Conservation (phyloP, 2,329 filamentous ascomycete genomes). For the Alternaria rosae region DNA sequence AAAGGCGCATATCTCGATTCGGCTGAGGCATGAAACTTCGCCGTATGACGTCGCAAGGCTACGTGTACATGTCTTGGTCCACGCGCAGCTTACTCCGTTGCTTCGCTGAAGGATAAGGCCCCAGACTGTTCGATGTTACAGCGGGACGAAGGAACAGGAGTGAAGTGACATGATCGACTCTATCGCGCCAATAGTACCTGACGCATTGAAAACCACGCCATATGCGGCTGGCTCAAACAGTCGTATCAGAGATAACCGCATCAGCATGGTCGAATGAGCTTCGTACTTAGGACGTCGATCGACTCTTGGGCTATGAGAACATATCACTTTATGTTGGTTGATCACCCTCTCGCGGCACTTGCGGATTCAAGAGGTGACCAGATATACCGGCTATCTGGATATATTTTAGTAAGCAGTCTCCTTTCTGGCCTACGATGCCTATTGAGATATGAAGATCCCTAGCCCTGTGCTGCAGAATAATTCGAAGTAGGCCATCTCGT, state of each 20-base stretch:
- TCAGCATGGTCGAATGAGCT: not conserved
- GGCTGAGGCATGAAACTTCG: not conserved
- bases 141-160: not conserved
- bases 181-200: not conserved
- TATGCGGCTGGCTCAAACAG: not conserved
- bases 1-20: not conserved
- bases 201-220: not conserved
- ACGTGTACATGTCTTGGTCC: not conserved
- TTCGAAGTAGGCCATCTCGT: not conserved
- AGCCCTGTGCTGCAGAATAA: not conserved
- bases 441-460: not conserved
- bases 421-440: not conserved
- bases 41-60: not conserved
- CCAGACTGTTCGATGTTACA: not conserved
- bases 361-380: not conserved
- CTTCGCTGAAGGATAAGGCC: not conserved
- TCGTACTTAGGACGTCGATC: not conserved
- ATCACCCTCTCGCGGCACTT: not conserved
- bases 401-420: not conserved
- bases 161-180: not conserved
- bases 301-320: not conserved
- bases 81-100: not conserved
- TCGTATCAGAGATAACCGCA: not conserved
- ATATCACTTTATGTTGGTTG: not conserved
- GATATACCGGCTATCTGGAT: not conserved